Percentiles rank a stretch among this genome's conserved stretches.
phyloP scores from a whole-genome alignment of 208 protist genomes.

The Trypanosoma mega region DNA sequence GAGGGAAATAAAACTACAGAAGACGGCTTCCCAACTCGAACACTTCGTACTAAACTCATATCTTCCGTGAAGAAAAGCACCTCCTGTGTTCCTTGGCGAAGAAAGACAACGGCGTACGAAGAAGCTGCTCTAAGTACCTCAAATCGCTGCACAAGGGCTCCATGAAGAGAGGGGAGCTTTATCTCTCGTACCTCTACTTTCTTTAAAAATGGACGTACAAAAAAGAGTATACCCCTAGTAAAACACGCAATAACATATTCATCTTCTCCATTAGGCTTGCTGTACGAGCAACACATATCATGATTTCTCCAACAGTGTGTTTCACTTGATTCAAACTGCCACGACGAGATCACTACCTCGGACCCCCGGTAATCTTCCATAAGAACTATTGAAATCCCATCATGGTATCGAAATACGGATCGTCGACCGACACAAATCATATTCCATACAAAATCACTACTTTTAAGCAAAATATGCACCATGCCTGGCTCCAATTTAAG shows the following conservation, averaged over 20 bases:
- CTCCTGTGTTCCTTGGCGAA: conserved; percentile 36
- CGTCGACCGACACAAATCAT: conserved; percentile 9
- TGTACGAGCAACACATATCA: conserved; percentile 1
- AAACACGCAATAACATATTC: conserved; percentile 11
- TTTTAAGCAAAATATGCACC: too few species aligned
- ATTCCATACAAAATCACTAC: not conserved
- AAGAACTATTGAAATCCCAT: not conserved
- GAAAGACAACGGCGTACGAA: conserved; percentile 45
- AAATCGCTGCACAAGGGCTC: conserved; percentile 7
- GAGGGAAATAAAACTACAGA: conserved; percentile 32
- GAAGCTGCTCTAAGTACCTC: conserved; percentile 14
- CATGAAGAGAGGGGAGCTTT: not conserved
- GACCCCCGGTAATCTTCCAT: not conserved
- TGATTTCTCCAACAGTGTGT: conserved; percentile 3
- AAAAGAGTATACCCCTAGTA: not conserved
- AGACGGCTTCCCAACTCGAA: conserved; percentile 45
- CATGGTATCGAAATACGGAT: not conserved
- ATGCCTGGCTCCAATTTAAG: too few species aligned
- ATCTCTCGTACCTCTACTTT: not conserved
- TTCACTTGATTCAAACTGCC: conserved; percentile 3
- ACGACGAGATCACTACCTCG: not conserved
- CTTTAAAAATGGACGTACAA: conserved; percentile 7
- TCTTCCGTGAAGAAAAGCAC: conserved; percentile 56
- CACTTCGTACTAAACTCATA: conserved; percentile 44
- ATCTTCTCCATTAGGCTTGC: conserved; percentile 2